Percentiles rank a stretch among this genome's conserved stretches.
Conservation (phyloP, 164 flowering plant species). For the Annona cherimola region DNA sequence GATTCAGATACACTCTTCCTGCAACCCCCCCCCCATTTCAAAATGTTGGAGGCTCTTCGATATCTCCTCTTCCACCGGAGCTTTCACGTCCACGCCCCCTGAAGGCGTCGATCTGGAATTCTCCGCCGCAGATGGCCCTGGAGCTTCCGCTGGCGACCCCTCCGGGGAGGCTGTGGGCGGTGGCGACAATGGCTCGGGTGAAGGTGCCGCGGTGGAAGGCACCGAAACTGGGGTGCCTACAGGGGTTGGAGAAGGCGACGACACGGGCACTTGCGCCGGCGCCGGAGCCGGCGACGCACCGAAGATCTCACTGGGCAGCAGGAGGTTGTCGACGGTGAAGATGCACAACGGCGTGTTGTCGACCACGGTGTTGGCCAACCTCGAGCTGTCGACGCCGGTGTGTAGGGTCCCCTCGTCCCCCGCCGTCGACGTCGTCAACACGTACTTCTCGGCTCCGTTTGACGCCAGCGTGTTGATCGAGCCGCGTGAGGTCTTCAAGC, state of each 20-base stretch:
- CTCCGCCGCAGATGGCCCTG: conserved; percentile 9
- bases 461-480: too few species aligned
- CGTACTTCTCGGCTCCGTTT: too few species aligned
- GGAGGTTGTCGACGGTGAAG: conserved; percentile 61
- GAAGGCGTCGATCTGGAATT: neutral
- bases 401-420: too few species aligned
- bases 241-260: conserved; percentile 41
- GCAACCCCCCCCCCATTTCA: too few species aligned
- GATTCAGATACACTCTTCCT: too few species aligned
- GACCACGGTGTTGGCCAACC: too few species aligned
- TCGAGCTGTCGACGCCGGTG: too few species aligned
- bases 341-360: conserved; percentile 64
- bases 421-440: too few species aligned
- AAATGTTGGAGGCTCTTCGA: too few species aligned
- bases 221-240: conserved; percentile 27
- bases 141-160: conserved; percentile 26
- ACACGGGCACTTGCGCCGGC: conserved; percentile 45
- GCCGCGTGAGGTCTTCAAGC: conserved; percentile 60
- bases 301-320: conserved; percentile 73
- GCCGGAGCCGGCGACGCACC: conserved; percentile 67
- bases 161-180: conserved; percentile 23
- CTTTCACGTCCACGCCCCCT: conserved; percentile 21
- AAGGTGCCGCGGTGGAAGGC: conserved; percentile 40
- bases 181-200: conserved; percentile 17
- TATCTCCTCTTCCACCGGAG: too few species aligned